phyloP scores from a whole-genome alignment of 495 filamentous ascomycete genomes.

The Staphylotrichum longicolle region DNA sequence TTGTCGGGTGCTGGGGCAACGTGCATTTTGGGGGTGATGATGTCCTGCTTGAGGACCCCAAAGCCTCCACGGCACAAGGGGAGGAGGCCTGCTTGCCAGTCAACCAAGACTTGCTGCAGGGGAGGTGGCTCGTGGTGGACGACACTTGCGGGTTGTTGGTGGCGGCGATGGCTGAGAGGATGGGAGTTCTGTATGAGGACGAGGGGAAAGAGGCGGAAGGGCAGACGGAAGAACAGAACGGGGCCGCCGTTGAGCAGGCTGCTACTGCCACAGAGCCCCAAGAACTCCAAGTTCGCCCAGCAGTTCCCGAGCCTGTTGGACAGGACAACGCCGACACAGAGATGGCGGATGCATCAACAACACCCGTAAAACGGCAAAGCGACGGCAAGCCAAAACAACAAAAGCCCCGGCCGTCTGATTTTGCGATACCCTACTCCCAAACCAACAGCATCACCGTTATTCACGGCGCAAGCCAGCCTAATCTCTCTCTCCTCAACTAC shows the following conservation, averaged over 20 bases:
- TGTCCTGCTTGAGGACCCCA: constrained; percentile 32
- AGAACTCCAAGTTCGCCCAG: constrained; percentile 4
- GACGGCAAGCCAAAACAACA: constrained; percentile 28
- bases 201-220: constrained; percentile 27
- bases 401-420: constrained; percentile 36
- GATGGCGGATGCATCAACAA: constrained; percentile 22
- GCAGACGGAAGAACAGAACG: constrained; percentile 2
- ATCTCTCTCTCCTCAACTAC: constrained; percentile 79
- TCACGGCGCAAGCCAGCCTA: constrained; percentile 86
- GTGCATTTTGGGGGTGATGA: constrained; percentile 49
- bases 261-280: neutral
- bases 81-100: constrained; percentile 27
- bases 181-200: constrained; percentile 71
- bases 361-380: constrained; percentile 6
- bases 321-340: constrained; percentile 21
- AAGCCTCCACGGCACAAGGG: constrained; percentile 26
- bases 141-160: constrained; percentile 85
- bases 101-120: constrained; percentile 38
- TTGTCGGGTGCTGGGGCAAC: constrained; percentile 56
- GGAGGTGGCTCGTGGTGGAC: constrained; percentile 85
- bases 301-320: constrained; percentile 1
- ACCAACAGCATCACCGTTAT: constrained; percentile 85
- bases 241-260: neutral
- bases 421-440: constrained; percentile 48
- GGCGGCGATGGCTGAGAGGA: constrained; percentile 84